Base-by-base conservation (phyloP, 2,329 filamentous ascomycete genomes). In the Alternaria arborescens region DNA sequence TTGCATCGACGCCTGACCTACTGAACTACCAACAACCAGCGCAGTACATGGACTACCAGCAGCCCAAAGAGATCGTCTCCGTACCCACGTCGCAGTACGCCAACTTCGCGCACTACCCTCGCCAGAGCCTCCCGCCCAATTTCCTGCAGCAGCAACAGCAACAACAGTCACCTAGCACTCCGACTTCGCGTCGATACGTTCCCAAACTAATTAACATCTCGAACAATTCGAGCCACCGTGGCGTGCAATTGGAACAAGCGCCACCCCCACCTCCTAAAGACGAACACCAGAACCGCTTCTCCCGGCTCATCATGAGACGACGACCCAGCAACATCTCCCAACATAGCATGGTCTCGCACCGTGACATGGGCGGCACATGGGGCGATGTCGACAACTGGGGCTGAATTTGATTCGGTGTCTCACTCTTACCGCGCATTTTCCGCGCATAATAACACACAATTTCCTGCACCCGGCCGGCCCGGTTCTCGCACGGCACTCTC, bases 321-420 rank as follows among this genome's bases (percentile, higher is more conserved):
- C 72, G 75, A 22, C 74, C 75, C 18, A 77, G 74, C 61, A 78
- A 77, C 50, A 77, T 78, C 38, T 78, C 75, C 10, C 76, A 78
- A 58, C 76, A 78, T 44, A 76, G 69, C 32, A 66, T 72, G 22
- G 70, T 71, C 26, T 67, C 72, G 18, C 72, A 77, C 40, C 61
- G 73, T 51, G 74, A 76, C 34, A 70, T 75, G 57, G 74, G 71
- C 47, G 60, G 62, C 18, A 65, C 62, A 41, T 78, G 76, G 76
- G 72, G 76, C 43, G 73, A 77, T 42, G 75, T 77, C 55, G 55
- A 71, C 26, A 75, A 73, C 54, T 78, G 76, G 76, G 76, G 76
- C 26, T 78, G 62, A 72, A 28, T 26, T 44, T 40, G 24, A 18
- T 26, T 56, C 36, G 28, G 20, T n/a, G 48, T 41, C 32, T 22